phyloP scores from a whole-genome alignment of 2,329 filamentous ascomycete genomes.

The Neurospora sp. region DNA sequence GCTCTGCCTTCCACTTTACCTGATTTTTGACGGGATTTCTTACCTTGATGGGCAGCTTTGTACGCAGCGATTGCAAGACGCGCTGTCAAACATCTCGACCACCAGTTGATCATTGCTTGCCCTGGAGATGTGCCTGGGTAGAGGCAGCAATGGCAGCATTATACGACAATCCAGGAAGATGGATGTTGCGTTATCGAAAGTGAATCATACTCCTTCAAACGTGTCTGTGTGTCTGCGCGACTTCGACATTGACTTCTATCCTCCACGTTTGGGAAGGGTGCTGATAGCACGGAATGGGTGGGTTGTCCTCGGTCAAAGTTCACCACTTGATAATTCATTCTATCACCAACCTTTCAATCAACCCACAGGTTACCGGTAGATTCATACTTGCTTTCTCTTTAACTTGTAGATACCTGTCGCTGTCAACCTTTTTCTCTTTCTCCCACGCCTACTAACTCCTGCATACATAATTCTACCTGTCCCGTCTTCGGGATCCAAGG shows the following conservation, averaged over 20 bases:
- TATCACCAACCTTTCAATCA: not conserved
- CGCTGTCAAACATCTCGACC: not conserved
- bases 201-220: not conserved
- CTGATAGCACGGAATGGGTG: not conserved
- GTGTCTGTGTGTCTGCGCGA: not conserved
- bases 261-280: not conserved
- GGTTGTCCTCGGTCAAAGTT: not conserved
- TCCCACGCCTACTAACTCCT: not conserved
- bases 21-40: not conserved
- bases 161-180: not conserved
- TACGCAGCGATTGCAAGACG: not conserved
- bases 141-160: not conserved
- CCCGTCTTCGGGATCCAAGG: not conserved
- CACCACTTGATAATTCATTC: not conserved
- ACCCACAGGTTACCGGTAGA: not conserved
- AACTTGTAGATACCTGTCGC: not conserved
- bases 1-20: not conserved
- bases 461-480: not conserved
- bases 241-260: not conserved
- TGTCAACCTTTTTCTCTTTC: not conserved
- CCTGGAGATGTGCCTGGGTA: not conserved
- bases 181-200: not conserved
- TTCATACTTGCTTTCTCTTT: not conserved
- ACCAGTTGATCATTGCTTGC: not conserved
- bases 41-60: not conserved